Evolutionary conservation across 768 basidiomycete genomes (phyloP).

Genomic region (Psilocybe azurescens): DNA sequence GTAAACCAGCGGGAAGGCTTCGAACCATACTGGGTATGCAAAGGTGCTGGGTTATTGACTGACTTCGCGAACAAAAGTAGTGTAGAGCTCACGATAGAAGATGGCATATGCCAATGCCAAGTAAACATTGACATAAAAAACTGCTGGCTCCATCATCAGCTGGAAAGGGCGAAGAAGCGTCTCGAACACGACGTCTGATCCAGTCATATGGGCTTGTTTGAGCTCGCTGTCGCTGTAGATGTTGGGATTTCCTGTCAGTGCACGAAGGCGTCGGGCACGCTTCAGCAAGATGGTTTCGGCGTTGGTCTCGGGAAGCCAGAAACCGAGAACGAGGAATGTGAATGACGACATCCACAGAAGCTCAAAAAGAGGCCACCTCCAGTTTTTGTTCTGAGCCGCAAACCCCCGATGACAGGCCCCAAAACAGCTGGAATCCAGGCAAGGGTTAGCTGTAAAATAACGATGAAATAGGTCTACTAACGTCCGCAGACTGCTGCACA

Average conservation of each 20-base stretch:
- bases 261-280: slow-evolving; percentile 5
- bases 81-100: slow-evolving; percentile 6
- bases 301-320: slow-evolving; percentile 8
- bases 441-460: not conserved
- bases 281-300: slow-evolving; percentile 5
- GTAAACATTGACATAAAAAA: slow-evolving; percentile 4
- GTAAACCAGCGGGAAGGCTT: slow-evolving; percentile 7
- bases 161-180: slow-evolving; percentile 6
- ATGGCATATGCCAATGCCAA: slow-evolving; percentile 11
- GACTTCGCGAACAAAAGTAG: not conserved
- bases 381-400: slow-evolving; percentile 10
- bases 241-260: not conserved
- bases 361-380: slow-evolving; percentile 7
- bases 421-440: not conserved
- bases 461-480: not conserved
- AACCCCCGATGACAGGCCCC: slow-evolving; percentile 8
- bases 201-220: slow-evolving; percentile 4
- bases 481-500: slow-evolving; percentile 4
- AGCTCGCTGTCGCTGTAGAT: slow-evolving; percentile 6
- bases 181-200: slow-evolving; percentile 1
- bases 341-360: slow-evolving; percentile 7
- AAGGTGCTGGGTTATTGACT: not conserved
- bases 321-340: slow-evolving; percentile 5
- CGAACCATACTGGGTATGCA: slow-evolving; percentile 6
- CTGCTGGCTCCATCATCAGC: slow-evolving; percentile 6